phyloP scores from a whole-genome alignment of 2,329 filamentous ascomycete species.

The Westerdykella aurantiaca region DNA sequence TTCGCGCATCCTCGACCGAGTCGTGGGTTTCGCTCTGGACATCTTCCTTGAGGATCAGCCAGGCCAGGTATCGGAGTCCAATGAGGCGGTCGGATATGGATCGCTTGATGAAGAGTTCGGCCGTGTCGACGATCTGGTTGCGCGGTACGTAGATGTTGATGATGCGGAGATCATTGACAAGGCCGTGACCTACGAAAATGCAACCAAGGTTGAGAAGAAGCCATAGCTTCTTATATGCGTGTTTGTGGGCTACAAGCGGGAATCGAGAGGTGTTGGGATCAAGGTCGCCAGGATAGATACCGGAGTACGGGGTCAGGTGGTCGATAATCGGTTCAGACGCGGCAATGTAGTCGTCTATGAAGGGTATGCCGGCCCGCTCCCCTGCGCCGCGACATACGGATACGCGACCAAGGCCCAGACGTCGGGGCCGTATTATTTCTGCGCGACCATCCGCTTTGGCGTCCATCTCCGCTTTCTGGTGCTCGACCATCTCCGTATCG shows the following conservation, averaged over 20 bases:
- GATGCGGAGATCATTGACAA: slow-evolving; percentile 93
- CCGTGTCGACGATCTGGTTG: slow-evolving; percentile 87
- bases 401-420: slow-evolving; percentile 85
- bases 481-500: slow-evolving; percentile 92
- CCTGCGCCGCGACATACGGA: slow-evolving; percentile 82
- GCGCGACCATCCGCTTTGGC: slow-evolving; percentile 91
- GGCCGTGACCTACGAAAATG: slow-evolving; percentile 86
- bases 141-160: slow-evolving; percentile 96
- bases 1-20: slow-evolving; percentile 89
- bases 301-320: slow-evolving; percentile 90
- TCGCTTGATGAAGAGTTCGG: slow-evolving; percentile 81
- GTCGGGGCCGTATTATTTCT: slow-evolving; percentile 85
- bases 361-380: slow-evolving; percentile 71
- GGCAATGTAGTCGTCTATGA: slow-evolving; percentile 95
- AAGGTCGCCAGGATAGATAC: slow-evolving; percentile 79
- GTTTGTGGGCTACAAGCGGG: slow-evolving; percentile 79
- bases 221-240: slow-evolving; percentile 98
- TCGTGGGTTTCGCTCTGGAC: slow-evolving; percentile 93
- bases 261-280: slow-evolving; percentile 73
- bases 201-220: slow-evolving; percentile 90
- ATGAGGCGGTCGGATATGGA: slow-evolving; percentile 71
- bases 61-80: slow-evolving; percentile 84
- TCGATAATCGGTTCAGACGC: slow-evolving; percentile 90
- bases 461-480: slow-evolving; percentile 90
- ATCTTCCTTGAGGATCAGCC: slow-evolving; percentile 79